phyloP scores from a whole-genome alignment of 139 green algal species.

The Chlorella sp. region DNA sequence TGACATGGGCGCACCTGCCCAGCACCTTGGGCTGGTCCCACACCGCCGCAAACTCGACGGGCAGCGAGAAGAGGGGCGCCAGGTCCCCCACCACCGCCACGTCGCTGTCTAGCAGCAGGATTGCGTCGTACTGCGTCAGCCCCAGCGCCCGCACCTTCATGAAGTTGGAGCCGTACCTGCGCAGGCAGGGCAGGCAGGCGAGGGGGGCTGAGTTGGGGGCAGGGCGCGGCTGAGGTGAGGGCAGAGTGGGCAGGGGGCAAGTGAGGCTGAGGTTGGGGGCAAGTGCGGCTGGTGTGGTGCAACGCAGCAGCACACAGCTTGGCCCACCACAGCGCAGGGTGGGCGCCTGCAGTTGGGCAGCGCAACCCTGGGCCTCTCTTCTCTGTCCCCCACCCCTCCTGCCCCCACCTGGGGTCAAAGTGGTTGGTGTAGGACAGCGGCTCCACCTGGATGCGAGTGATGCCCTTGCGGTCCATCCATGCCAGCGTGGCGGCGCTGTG shows the following conservation, averaged over 20 bases:
- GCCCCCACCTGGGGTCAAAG: not conserved
- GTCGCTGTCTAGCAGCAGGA: constrained; percentile 35
- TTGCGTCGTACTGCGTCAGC: constrained; percentile 32
- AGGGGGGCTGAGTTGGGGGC: too few relatives aligned
- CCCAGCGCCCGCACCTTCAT: constrained; percentile 31
- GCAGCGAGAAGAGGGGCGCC: constrained; percentile 5
- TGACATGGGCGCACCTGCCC: not conserved
- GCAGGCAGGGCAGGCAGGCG: too few relatives aligned
- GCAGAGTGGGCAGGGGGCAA: too few relatives aligned
- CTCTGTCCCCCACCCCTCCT: too few relatives aligned
- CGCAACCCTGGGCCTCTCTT: too few relatives aligned
- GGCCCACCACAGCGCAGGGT: too few relatives aligned
- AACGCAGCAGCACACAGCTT: too few relatives aligned
- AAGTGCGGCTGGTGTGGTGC: too few relatives aligned
- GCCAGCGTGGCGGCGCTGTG: not conserved
- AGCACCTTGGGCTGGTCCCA: constrained; percentile 12
- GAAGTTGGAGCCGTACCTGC: constrained; percentile 30
- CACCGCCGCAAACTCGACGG: constrained; percentile 18
- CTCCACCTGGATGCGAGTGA: not conserved
- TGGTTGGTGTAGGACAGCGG: not conserved
- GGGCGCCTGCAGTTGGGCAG: too few relatives aligned
- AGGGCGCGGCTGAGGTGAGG: too few relatives aligned
- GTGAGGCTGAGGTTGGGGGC: too few relatives aligned
- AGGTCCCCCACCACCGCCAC: constrained; percentile 10
- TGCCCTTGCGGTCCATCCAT: not conserved